Evolutionary conservation across 208 protist species (phyloP).

Genomic region (Porcisia deanei): DNA sequence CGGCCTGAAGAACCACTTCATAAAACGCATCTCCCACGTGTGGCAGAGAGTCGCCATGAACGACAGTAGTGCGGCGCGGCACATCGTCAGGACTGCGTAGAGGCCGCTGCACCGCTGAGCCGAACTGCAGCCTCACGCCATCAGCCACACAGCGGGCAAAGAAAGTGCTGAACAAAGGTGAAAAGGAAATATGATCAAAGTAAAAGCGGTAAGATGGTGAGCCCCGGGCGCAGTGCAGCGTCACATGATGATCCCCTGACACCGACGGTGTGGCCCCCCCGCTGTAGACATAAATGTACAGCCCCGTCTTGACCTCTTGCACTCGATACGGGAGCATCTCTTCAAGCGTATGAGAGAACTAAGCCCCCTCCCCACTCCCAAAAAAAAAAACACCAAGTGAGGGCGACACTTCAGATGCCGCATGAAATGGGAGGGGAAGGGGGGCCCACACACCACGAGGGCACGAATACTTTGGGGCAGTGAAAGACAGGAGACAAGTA

Average conservation of each 20-base stretch:
- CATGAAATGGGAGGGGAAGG: not conserved
- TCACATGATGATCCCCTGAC: conserved; percentile 5
- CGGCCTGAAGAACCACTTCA: conserved; percentile 9
- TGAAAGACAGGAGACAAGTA: not conserved
- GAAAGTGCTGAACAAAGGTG: conserved; percentile 8
- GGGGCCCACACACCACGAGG: not conserved
- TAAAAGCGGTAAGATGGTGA: conserved; percentile 11
- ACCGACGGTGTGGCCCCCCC: conserved; percentile 13
- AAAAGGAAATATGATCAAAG: conserved; percentile 10
- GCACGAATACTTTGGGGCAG: too few species aligned
- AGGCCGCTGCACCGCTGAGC: conserved; percentile 6
- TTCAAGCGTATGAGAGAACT: not conserved
- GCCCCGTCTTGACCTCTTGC: conserved; percentile 14
- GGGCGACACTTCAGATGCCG: not conserved
- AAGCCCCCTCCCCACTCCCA: not conserved
- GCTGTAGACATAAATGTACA: conserved; percentile 5
- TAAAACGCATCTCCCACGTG: conserved; percentile 9
- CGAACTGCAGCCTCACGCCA: conserved; percentile 10
- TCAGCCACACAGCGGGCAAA: conserved; percentile 11
- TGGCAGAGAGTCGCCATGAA: conserved; percentile 12
- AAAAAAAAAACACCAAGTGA: not conserved
- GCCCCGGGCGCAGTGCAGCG: conserved; percentile 24
- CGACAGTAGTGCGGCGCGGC: conserved; percentile 8
- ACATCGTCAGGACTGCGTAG: not conserved
- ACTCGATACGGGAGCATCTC: conserved; percentile 21